Conservation (phyloP, 2,329 filamentous ascomycete genomes). For the Claviceps maximensis region DNA sequence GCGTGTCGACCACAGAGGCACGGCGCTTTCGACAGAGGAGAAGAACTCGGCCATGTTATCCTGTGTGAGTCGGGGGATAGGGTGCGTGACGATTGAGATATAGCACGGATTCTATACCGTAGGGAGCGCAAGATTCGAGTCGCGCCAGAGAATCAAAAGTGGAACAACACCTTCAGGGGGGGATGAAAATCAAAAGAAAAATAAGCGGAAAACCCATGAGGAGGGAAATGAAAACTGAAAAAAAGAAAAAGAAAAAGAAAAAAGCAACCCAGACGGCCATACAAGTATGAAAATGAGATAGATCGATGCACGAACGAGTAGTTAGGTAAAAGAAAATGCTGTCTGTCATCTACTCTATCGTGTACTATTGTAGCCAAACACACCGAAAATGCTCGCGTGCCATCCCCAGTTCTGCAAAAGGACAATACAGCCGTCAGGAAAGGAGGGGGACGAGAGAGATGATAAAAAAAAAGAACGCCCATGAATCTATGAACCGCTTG, state of each 20-base stretch:
- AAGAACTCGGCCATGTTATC: constrained; percentile 31
- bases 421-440: background rate
- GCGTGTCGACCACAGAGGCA: constrained; percentile 35
- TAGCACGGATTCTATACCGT: too few species aligned
- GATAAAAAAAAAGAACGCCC: too few species aligned
- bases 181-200: too few species aligned
- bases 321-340: background rate
- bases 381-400: background rate
- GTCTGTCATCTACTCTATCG: background rate
- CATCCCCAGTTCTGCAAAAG: background rate
- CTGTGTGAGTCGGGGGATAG: constrained; percentile 39
- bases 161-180: too few species aligned
- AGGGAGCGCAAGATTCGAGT: too few species aligned
- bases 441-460: background rate
- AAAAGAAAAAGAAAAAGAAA: background rate
- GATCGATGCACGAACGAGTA: too few species aligned
- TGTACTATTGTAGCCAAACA: background rate
- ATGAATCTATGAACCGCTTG: too few species aligned
- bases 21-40: constrained; percentile 31
- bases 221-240: background rate
- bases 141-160: too few species aligned
- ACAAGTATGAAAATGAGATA: too few species aligned
- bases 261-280: background rate
- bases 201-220: background rate
- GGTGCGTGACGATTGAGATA: constrained; percentile 35